Evolutionary conservation across 2,329 filamentous ascomycete species (phyloP), one percentile per base, ranked within the genome.

Genomic region (Tolypocladium guangdongense): DNA sequence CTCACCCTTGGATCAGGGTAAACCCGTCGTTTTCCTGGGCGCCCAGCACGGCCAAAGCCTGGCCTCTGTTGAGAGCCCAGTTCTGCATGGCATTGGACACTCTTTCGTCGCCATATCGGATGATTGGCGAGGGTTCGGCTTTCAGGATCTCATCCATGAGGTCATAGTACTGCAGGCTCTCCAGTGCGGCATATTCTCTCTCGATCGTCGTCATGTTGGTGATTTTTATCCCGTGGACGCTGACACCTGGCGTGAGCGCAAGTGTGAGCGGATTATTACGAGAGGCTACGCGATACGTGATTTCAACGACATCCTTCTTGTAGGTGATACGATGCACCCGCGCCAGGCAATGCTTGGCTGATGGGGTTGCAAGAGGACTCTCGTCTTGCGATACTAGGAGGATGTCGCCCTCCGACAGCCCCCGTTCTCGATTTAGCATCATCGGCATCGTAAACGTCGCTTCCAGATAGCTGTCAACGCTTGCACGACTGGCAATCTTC

Each of bases 11-110:
- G 61, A 99, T 90, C 56, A 99, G 75, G 3, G 93, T 97, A 65
- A 99, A 99, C 0, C 90, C 95, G 69, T 97, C 93, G 61, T 99
- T 99, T 63, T 95, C 91, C 54, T 91, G 81, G 14, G 91, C 92
- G 52, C 92, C 95, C 58, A 93, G 82, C 56, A 99, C 89, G 8
- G 93, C 93, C 68, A 88, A 88, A 4, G 92, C 90, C 66, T 99
- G 93, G 7, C 90, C 93, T 43, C 77, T 76, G 66, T 99, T 99
- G 54, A 99, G 81, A 24, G 82, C 80, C 71, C 96, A 97, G 54
- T 86, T 91, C 27, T 80, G 74, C 68, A 87, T 84, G 37, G 89
- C 78, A 8, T 81, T 78, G 7, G 80, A 74, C 7, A 96, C 74
- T 56, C 84, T 84, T 57, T 87, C 81, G 5, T 92, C 84, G 43